phyloP scores from a whole-genome alignment of 2,329 filamentous ascomycete genomes.

The Didymella arachidicola region DNA sequence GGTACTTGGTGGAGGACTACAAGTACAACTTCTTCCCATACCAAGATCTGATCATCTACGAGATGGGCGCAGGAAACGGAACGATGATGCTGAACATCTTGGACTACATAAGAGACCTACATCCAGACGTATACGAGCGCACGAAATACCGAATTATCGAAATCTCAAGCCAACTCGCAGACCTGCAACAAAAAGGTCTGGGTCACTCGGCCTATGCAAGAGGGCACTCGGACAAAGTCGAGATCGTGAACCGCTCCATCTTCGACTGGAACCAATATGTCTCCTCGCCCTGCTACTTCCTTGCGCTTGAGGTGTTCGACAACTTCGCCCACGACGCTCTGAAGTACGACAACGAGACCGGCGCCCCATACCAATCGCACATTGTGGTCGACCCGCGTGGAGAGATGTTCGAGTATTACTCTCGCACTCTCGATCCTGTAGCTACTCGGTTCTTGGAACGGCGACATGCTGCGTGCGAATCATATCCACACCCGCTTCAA shows the following conservation, averaged over 20 bases:
- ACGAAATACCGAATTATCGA: slow-evolving; percentile 97
- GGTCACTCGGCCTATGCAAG: slow-evolving; percentile 70
- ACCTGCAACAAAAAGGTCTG: slow-evolving; percentile 76
- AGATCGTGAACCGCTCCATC: slow-evolving; percentile 93
- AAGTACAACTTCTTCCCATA: slow-evolving; percentile 93
- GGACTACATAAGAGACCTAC: slow-evolving; percentile 89
- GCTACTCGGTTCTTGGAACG: slow-evolving; percentile 83
- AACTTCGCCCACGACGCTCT: slow-evolving; percentile 96
- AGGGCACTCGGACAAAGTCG: slow-evolving; percentile 84
- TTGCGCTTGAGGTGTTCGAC: slow-evolving; percentile 97
- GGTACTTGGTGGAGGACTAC: slow-evolving; percentile 95
- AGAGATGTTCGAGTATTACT: slow-evolving; percentile 96
- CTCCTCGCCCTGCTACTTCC: slow-evolving; percentile 94
- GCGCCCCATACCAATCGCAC: slow-evolving; percentile 83
- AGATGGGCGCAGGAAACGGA: slow-evolving; percentile 96
- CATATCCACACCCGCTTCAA: slow-evolving; percentile 69
- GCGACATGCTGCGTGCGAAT: slow-evolving; percentile 74
- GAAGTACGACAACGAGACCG: slow-evolving; percentile 84
- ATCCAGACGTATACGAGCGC: slow-evolving; percentile 91
- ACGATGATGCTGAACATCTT: slow-evolving; percentile 98
- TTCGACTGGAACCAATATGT: slow-evolving; percentile 92
- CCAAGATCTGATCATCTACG: slow-evolving; percentile 96
- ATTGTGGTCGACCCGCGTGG: slow-evolving; percentile 85
- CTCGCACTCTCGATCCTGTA: slow-evolving; percentile 78
- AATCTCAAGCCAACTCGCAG: slow-evolving; percentile 83